A percentile compares a stretch with the other conserved stretches of the same genome.
phyloP scores from a whole-genome alignment of 768 basidiomycete species.

The Boletus sensibilis region DNA sequence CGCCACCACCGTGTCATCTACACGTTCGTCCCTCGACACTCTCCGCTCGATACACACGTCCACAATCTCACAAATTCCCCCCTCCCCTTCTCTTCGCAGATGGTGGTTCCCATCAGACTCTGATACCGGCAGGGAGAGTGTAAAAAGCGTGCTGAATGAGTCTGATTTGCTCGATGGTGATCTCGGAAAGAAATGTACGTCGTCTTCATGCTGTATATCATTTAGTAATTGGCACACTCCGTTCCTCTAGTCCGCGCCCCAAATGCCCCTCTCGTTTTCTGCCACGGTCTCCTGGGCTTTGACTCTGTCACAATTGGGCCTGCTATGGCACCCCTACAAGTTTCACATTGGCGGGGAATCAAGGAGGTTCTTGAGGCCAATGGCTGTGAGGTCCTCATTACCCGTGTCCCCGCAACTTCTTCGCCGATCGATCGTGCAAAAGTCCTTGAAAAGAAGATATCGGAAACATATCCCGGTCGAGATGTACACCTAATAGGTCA shows the following conservation, averaged over 20 bases:
- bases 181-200: conserved; percentile 61
- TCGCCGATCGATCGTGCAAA: conserved; percentile 85
- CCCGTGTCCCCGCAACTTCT: conserved; percentile 90
- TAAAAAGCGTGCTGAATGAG: conserved; percentile 47
- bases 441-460: conserved; percentile 82
- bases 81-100: conserved; percentile 25
- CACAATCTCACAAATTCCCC: conserved; percentile 27
- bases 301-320: conserved; percentile 81
- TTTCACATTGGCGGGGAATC: conserved; percentile 96
- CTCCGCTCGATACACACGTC: conserved; percentile 46
- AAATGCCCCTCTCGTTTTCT: conserved; percentile 87
- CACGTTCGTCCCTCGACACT: conserved; percentile 55
- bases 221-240: background rate
- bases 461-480: conserved; percentile 74
- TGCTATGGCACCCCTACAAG: conserved; percentile 75
- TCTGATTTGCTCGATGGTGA: conserved; percentile 45
- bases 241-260: conserved; percentile 64
- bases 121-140: conserved; percentile 38
- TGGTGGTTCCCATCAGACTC: conserved; percentile 56
- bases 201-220: background rate
- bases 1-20: conserved; percentile 25
- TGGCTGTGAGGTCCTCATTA: conserved; percentile 88
- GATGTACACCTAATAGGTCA: conserved; percentile 89
- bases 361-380: conserved; percentile 88
- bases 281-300: conserved; percentile 91